A percentile compares a stretch with the other conserved stretches of the same genome.
These are phyloP conservation scores for Citrus medica DNA, from an alignment of 345 rosid species.

Conservation along the genomic window DNA sequence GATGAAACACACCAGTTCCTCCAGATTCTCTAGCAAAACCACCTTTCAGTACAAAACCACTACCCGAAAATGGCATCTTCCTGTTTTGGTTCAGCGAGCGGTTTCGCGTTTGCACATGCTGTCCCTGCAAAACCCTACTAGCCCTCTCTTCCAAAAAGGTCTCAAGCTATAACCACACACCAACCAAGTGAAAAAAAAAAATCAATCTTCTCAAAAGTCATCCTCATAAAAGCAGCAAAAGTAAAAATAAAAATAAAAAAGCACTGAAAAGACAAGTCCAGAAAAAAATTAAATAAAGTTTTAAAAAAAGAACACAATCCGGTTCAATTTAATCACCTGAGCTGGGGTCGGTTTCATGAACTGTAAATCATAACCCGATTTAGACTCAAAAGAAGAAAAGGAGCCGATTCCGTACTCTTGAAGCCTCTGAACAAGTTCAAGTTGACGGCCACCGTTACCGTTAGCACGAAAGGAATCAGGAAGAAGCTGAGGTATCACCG, in stretches of 20 bases:
- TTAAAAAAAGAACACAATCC: not conserved
- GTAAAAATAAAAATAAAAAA: conserved; percentile 6
- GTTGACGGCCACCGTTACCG: not conserved
- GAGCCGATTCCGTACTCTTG: not conserved
- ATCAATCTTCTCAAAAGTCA: not conserved
- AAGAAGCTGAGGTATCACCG: not conserved
- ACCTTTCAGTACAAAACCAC: conserved; percentile 9
- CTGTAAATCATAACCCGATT: conserved; percentile 17
- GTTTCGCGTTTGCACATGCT: conserved; percentile 9
- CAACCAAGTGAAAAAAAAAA: not conserved
- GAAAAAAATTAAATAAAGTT: not conserved
- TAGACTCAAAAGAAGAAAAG: not conserved
- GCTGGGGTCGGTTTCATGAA: conserved; percentile 9
- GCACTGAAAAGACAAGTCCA: conserved; percentile 16
- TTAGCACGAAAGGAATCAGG: not conserved
- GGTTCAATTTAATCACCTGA: conserved; percentile 2
- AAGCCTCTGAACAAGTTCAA: conserved; percentile 12
- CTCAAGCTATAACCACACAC: conserved; percentile 21
- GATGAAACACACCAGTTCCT: conserved; percentile 61
- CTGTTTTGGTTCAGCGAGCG: conserved; percentile 22
- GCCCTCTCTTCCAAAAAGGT: conserved; percentile 18
- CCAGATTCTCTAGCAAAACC: conserved; percentile 34
- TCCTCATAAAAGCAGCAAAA: conserved; percentile 19
- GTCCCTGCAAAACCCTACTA: conserved; percentile 21
- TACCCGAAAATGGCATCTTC: conserved; percentile 13